Evolutionary conservation across 2,329 filamentous ascomycete species (phyloP).

Genomic region (Davidsoniella eucalypti): DNA sequence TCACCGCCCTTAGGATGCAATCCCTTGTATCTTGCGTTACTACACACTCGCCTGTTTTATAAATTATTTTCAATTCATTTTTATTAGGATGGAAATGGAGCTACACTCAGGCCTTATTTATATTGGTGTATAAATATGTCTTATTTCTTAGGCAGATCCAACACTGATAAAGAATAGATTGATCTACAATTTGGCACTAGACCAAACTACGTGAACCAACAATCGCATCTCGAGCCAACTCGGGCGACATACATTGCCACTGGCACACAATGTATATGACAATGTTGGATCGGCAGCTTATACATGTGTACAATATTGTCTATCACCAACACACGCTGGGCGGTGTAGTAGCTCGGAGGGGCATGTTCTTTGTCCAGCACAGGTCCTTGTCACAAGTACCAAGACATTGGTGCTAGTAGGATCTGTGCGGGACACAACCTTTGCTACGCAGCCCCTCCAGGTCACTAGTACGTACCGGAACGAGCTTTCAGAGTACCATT

Average conservation of each 20-base stretch:
- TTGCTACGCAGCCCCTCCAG: not conserved
- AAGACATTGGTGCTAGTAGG: conserved; percentile 2
- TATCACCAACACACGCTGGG: not conserved
- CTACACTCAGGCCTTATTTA: too few species aligned
- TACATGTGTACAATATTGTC: not conserved
- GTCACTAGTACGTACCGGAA: not conserved
- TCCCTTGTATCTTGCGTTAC: too few species aligned
- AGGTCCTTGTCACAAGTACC: conserved; percentile 1
- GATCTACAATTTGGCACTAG: too few species aligned
- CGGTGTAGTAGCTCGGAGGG: too few species aligned
- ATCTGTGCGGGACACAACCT: too few species aligned
- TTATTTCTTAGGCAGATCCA: too few species aligned
- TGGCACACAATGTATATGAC: not conserved
- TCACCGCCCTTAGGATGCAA: not conserved
- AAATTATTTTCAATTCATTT: too few species aligned
- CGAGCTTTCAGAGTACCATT: not conserved
- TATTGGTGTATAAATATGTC: too few species aligned
- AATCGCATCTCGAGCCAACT: not conserved
- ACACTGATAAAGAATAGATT: not conserved
- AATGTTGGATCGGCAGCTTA: not conserved
- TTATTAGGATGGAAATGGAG: too few species aligned
- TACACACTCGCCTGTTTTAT: too few species aligned
- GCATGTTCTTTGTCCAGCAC: not conserved
- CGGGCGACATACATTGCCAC: not conserved
- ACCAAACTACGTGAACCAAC: too few species aligned